These are phyloP conservation scores for Phytophthora citricola DNA, from an alignment of 352 stramenopile genomes.

Conservation along the genomic window DNA sequence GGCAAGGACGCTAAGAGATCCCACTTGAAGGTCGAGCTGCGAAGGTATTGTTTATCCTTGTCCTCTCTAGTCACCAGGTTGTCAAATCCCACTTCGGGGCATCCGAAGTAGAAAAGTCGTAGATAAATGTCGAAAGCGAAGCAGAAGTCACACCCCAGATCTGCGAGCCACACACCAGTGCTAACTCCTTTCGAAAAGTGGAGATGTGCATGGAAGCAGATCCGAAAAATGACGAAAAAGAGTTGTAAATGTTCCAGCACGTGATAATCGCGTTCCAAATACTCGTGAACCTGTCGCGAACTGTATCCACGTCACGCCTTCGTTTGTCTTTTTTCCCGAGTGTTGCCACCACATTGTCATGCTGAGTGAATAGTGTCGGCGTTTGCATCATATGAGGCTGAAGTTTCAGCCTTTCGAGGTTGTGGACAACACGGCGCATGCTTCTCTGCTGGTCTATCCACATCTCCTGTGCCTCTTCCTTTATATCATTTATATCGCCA, in stretches of 20 bases:
- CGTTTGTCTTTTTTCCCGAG: not conserved
- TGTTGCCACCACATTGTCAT: constrained; percentile 28
- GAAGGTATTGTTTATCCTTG: constrained; percentile 43
- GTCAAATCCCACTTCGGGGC: constrained; percentile 44
- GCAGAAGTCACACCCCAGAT: constrained; percentile 61
- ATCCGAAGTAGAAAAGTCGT: constrained; percentile 73
- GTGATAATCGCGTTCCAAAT: constrained; percentile 64
- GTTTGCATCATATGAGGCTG: constrained; percentile 63
- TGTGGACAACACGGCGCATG: constrained; percentile 43
- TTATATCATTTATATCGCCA: constrained; percentile 59
- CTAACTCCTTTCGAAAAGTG: constrained; percentile 35
- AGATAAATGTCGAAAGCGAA: constrained; percentile 75
- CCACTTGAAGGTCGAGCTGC: constrained; percentile 52
- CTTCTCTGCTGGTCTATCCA: constrained; percentile 51
- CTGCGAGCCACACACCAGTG: constrained; percentile 39
- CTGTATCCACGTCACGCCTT: constrained; percentile 21
- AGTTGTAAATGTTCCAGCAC: constrained; percentile 79
- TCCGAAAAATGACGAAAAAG: constrained; percentile 73
- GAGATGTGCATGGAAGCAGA: constrained; percentile 67
- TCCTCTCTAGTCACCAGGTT: constrained; percentile 55
- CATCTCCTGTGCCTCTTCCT: constrained; percentile 42
- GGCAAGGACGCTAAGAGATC: constrained; percentile 68
- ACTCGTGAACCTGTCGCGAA: constrained; percentile 39
- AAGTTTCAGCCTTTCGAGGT: constrained; percentile 62
- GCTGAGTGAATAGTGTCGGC: constrained; percentile 61